Evolutionary conservation across 1,139 yeast genomes (phyloP), one percentile per base, ranked within the genome.

Genomic region (Petasospora rhodanensis): DNA sequence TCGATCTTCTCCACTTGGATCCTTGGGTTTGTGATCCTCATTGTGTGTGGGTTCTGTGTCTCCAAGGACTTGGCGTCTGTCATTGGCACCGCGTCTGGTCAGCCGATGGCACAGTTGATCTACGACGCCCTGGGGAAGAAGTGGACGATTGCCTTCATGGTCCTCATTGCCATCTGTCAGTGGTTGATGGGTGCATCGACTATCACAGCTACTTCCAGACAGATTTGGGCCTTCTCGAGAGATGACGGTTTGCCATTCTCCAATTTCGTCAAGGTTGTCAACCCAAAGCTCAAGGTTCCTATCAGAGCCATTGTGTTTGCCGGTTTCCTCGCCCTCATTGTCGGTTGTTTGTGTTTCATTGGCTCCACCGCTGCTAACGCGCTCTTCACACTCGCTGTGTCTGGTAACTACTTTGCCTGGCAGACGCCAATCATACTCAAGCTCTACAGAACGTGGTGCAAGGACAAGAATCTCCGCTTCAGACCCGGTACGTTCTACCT

Each of bases 71-170:
- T 74, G 24, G 55, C 45, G 5, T 48, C 65, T 15, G 61, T 75
- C 18, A 48, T 73, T 30, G 50, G 39, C n/a, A 54, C 76, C 2
- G 58, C 55, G 8, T 64, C 69, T 32, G 79, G 79, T 13, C 68
- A 68, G 42, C 73, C 75, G 33, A 66, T 74, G 59, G 84, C 87
- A n/a, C 83, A 77, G 55, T 65, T 79, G 35, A 64, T 77, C 42
- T 66, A 61, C 44, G 79, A 79, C 53, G 67, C 78, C 1, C 62
- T 79, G 38, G 87, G 87, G 20, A 73, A 71, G 50, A 62, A 66
- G 34, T 78, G 85, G 83, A 75, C 84, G 6, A 62, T 75, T 41
- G 79, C 76, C 1, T 70, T 78, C 34, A 73, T 75, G 78, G 51
- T 70, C 0, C 52, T 75, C 25, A 71, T 73, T 53, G 71, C 76